These are phyloP conservation scores for Pyrenochaeta sp. DNA, from an alignment of 2,329 filamentous ascomycete species.

Conservation along the genomic window DNA sequence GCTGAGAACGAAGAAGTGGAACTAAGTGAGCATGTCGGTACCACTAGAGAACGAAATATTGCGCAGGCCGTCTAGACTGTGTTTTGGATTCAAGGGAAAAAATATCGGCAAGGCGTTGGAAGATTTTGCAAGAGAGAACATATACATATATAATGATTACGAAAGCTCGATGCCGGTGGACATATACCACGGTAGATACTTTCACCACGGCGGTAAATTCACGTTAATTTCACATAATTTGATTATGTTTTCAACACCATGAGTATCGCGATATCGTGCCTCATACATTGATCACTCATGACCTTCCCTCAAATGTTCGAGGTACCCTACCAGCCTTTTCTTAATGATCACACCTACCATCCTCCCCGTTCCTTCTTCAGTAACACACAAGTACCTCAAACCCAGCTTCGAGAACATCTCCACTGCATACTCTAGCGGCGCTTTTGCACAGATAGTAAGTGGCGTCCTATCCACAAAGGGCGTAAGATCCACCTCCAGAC, in stretches of 20 bases:
- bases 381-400: conserved; percentile 63
- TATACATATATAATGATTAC: too few relatives aligned
- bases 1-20: conserved; percentile 22
- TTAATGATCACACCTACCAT: conserved; percentile 66
- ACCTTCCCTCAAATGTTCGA: conserved; percentile 49
- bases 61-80: background rate
- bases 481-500: conserved; percentile 53
- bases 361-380: conserved; percentile 60
- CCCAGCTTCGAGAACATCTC: conserved; percentile 69
- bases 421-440: conserved; percentile 66
- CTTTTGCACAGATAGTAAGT: conserved; percentile 58
- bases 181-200: too few relatives aligned
- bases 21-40: background rate
- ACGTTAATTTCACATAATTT: too few relatives aligned
- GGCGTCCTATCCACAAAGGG: conserved; percentile 65
- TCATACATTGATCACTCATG: too few relatives aligned
- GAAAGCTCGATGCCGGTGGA: too few relatives aligned
- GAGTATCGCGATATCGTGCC: too few relatives aligned
- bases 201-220: too few relatives aligned
- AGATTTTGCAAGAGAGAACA: background rate
- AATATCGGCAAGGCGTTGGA: background rate
- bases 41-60: background rate
- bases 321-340: conserved; percentile 64
- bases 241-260: too few relatives aligned
- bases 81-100: background rate